Evolutionary conservation across 805 yeast genomes (phyloP).

Genomic region (Saturnispora saitoi): DNA sequence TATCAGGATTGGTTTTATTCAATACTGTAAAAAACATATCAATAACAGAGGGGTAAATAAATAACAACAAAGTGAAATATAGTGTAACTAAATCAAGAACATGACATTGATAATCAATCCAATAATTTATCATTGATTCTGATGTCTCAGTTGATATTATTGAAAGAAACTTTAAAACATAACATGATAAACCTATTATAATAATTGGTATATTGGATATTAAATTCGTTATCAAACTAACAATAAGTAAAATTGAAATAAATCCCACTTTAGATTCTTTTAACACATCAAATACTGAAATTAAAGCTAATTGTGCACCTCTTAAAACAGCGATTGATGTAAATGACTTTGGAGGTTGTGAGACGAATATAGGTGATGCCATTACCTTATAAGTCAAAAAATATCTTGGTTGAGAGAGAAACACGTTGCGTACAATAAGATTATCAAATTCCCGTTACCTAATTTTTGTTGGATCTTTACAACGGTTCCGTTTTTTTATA

Average conservation of each 20-base stretch:
- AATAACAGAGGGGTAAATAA: background rate
- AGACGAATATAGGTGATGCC: slow-evolving; percentile 54
- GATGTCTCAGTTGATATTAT: background rate
- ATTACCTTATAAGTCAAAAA: slow-evolving; percentile 20
- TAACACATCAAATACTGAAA: slow-evolving; percentile 12
- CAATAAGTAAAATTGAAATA: background rate
- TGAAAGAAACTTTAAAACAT: background rate
- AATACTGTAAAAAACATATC: background rate
- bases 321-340: slow-evolving; percentile 39
- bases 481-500: too few species aligned
- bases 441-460: too few species aligned
- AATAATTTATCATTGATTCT: background rate
- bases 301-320: slow-evolving; percentile 44
- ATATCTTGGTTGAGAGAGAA: background rate
- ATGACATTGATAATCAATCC: slow-evolving; percentile 9
- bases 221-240: background rate
- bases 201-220: slow-evolving; percentile 4
- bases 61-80: background rate
- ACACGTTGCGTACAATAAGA: background rate
- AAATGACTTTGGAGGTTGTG: slow-evolving; percentile 50
- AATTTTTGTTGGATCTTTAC: too few species aligned
- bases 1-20: background rate
- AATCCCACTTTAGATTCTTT: background rate
- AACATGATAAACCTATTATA: background rate
- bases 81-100: slow-evolving; percentile 6